Conservation (phyloP, 2,329 filamentous ascomycete genomes). For the Penicillium hesseltinei region DNA sequence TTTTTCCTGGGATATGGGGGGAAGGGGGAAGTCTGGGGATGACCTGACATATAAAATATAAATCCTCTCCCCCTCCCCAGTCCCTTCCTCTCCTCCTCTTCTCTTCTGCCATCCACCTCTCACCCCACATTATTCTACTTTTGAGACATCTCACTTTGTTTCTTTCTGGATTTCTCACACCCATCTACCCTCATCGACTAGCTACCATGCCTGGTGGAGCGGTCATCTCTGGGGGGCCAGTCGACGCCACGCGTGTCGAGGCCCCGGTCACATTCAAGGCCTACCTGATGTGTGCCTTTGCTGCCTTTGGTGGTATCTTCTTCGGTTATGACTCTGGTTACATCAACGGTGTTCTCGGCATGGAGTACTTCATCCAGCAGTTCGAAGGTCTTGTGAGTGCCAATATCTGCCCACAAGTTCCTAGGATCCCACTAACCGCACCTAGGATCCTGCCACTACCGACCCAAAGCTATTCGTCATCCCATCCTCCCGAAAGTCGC, state of each 20-base stretch:
- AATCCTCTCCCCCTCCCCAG: neutral
- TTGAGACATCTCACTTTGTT: neutral
- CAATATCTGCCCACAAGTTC: neutral
- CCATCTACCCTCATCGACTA: neutral
- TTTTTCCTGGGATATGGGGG: neutral
- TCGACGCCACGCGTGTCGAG: slow-evolving; percentile 55
- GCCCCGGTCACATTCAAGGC: slow-evolving; percentile 59
- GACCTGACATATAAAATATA: neutral
- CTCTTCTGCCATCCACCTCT: neutral
- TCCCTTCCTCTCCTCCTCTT: neutral
- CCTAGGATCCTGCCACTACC: slow-evolving; percentile 29
- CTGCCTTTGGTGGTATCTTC: slow-evolving; percentile 60
- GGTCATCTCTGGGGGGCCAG: slow-evolving; percentile 37
- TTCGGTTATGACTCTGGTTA: slow-evolving; percentile 61
- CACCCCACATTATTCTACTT: neutral
- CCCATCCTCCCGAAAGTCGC: slow-evolving; percentile 52
- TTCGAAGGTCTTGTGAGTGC: slow-evolving; percentile 36
- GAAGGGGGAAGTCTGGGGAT: neutral
- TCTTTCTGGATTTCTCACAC: neutral
- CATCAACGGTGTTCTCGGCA: slow-evolving; percentile 53
- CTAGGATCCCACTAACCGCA: neutral
- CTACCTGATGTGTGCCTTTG: slow-evolving; percentile 61
- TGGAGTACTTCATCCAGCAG: slow-evolving; percentile 48
- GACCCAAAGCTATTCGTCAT: slow-evolving; percentile 41
- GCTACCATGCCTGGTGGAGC: slow-evolving; percentile 28